Evolutionary conservation across 345 rosid genomes (phyloP), one percentile per base, ranked within the genome.

Genomic region (Hibiscus tridactylites): DNA sequence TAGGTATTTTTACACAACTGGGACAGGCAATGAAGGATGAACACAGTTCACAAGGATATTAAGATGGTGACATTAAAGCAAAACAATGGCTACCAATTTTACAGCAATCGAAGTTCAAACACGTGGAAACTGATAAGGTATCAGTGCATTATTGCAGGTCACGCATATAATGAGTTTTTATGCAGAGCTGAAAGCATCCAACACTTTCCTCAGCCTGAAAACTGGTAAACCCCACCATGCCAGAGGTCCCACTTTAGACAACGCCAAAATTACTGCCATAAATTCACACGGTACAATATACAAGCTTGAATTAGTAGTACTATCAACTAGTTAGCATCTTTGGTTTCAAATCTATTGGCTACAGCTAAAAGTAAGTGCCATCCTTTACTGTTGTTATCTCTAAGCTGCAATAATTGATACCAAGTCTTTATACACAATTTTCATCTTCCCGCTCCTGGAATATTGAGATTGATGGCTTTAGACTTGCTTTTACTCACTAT

Each of bases 401-500:
- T 39, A 39, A 39, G 10, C 44, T 39, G 44, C 44, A 39, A 39
- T 39, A 39, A 39, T 39, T 7, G 44, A 39, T 39, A 37, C 9
- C 8, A 37, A 37, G 9, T 6, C 42, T 6, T 37, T 37, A 37
- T 37, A 37, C 42, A 39, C 44, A 7, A 39, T 39, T 39, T 39
- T 39, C 1, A 39, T 39, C 44, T 8, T 39, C 10, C 53, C 52
- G 19, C 5, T 35, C 37, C 6, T 35, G 37, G 44, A 39, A 39
- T 39, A 39, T 39, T 39, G 44, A 39, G 10, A 39, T 39, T 7
- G 44, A 39, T 39, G 44, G 44, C 44, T 7, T 29, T 57, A 44
- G 16, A 57, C 49, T 64, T 54, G 29, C 70, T 28, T 82, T 52
- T 73, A 87, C 50, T 50, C 76, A 42, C 96, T 90, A 71, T 89